Percentiles rank a stretch among this genome's conserved stretches.
These are phyloP conservation scores for Mallotus japonicus DNA, from an alignment of 441 rosid species.

Conservation along the genomic window DNA sequence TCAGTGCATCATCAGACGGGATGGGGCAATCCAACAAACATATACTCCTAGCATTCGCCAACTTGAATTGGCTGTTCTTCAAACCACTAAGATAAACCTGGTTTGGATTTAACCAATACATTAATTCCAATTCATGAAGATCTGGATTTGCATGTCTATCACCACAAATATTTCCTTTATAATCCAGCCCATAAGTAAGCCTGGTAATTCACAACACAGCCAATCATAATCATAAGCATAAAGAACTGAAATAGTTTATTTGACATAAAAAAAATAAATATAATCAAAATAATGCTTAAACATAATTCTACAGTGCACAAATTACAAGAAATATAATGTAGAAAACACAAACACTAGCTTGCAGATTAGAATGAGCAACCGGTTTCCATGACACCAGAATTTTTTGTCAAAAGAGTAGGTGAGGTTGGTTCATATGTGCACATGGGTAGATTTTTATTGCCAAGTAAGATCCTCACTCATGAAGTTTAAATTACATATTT, in stretches of 20 bases:
- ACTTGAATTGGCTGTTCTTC: slow-evolving; percentile 67
- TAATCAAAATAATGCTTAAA: neutral
- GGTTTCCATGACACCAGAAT: neutral
- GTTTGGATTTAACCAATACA: slow-evolving; percentile 90
- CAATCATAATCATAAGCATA: slow-evolving; percentile 14
- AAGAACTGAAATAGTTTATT: neutral
- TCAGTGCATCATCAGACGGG: slow-evolving; percentile 74
- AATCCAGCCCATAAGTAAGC: slow-evolving; percentile 92
- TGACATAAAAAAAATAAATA: neutral
- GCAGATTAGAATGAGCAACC: neutral
- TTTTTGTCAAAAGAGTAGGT: neutral
- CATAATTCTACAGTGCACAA: slow-evolving; percentile 4
- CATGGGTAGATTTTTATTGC: neutral
- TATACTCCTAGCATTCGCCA: slow-evolving; percentile 75
- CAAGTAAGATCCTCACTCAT: too few relatives aligned
- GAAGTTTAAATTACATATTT: neutral
- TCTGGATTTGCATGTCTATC: slow-evolving; percentile 70
- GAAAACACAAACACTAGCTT: neutral
- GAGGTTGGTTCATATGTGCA: neutral
- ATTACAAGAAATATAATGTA: neutral
- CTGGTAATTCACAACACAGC: slow-evolving; percentile 40
- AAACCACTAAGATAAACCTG: slow-evolving; percentile 93
- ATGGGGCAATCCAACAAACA: slow-evolving; percentile 89
- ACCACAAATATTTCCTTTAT: slow-evolving; percentile 94
- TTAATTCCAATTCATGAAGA: slow-evolving; percentile 77